phyloP scores from a whole-genome alignment of 805 yeast genomes.

The Lipomyces japonicus region DNA sequence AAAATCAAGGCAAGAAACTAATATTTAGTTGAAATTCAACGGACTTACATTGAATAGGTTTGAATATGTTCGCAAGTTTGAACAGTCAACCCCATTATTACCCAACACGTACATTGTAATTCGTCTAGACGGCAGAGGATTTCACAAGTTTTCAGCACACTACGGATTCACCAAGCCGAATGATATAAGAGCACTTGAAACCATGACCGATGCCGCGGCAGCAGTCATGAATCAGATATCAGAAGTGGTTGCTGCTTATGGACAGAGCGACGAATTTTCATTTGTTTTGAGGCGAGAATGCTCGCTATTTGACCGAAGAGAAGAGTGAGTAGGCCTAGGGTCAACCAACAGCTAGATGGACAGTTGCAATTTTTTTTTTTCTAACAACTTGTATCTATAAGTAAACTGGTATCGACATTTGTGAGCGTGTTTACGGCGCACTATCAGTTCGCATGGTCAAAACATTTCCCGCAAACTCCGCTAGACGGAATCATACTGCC shows the following conservation, averaged over 20 bases:
- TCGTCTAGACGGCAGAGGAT: conserved; percentile 90
- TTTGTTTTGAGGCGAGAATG: conserved; percentile 66
- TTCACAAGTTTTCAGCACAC: conserved; percentile 68
- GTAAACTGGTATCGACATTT: conserved; percentile 75
- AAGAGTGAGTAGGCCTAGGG: conserved; percentile 35
- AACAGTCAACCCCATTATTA: conserved; percentile 63
- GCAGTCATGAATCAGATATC: conserved; percentile 60
- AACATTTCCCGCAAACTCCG: conserved; percentile 50
- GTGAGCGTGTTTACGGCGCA: conserved; percentile 77
- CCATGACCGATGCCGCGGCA: conserved; percentile 79
- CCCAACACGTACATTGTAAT: conserved; percentile 81
- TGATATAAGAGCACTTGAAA: conserved; percentile 66
- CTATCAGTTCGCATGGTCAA: conserved; percentile 66
- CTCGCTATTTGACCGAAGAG: conserved; percentile 76
- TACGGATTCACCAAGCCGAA: conserved; percentile 86
- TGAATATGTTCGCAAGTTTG: conserved; percentile 83
- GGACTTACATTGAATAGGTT: conserved; percentile 41
- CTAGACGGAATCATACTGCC: conserved; percentile 60
- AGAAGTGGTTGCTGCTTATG: conserved; percentile 79
- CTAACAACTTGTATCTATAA: too few relatives aligned
- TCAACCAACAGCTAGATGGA: neutral
- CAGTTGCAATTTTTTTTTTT: neutral
- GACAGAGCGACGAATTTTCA: conserved; percentile 93
- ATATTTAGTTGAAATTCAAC: too few relatives aligned
- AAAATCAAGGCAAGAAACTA: conserved; percentile 19